Evolutionary conservation across 192 early-diverging fungal species (phyloP), one percentile per base, ranked within the genome.

Genomic region (Mycoemilia scoparia): DNA sequence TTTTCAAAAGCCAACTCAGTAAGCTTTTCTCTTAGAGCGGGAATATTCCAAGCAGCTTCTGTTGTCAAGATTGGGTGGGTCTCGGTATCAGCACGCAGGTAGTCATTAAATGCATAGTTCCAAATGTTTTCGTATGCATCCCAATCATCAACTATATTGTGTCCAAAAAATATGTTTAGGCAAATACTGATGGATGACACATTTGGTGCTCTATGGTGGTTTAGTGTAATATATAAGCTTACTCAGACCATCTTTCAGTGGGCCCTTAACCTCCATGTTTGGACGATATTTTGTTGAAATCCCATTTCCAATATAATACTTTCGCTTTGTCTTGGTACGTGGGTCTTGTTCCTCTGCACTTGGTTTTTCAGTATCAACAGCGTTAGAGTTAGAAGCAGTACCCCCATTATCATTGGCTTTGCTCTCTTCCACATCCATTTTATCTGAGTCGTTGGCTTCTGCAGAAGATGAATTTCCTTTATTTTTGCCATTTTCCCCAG

Each of bases 141-240:
- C 91, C 91, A 99, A 53, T 99, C 85, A 22, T 74, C 53, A 14
- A 99, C 87, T n/a, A n/a, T n/a, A n/a, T n/a, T n/a, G n/a, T n/a
- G n/a, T n/a, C n/a, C n/a, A n/a, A n/a, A n/a, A n/a, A n/a, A n/a
- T n/a, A n/a, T n/a, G n/a, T n/a, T n/a, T n/a, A n/a, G n/a, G n/a
- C n/a, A n/a, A n/a, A n/a, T n/a, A n/a, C n/a, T n/a, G n/a, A n/a
- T n/a, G n/a, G n/a, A n/a, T n/a, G n/a, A n/a, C n/a, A n/a, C n/a
- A n/a, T n/a, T n/a, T n/a, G n/a, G n/a, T n/a, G n/a, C n/a, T n/a
- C n/a, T n/a, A n/a, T n/a, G n/a, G n/a, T n/a, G n/a, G n/a, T n/a
- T n/a, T n/a, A n/a, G n/a, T n/a, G n/a, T n/a, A n/a, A n/a, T n/a
- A n/a, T n/a, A n/a, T n/a, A n/a, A n/a, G n/a, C n/a, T n/a, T n/a